These are phyloP conservation scores for Zygosaccharomyces siamensis DNA, from an alignment of 805 yeast species.

Conservation along the genomic window DNA sequence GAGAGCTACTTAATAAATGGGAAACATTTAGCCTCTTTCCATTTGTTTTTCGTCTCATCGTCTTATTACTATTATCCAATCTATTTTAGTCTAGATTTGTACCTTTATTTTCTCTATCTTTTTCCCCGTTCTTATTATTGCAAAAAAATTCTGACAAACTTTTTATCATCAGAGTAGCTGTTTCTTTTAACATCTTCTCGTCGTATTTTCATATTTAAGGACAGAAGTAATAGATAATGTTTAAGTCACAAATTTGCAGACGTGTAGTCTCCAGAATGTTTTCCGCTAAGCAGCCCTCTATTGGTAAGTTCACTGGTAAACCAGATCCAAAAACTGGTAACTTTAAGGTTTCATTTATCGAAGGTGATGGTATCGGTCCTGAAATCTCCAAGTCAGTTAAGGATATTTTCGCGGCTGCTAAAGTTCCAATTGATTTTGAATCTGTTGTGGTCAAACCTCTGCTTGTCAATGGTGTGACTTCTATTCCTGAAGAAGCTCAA, in stretches of 20 bases:
- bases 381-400: constrained; percentile 94
- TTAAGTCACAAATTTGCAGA: constrained; percentile 22
- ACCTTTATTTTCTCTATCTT: not conserved
- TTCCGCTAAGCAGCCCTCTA: constrained; percentile 31
- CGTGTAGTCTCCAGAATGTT: constrained; percentile 19
- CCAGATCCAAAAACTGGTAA: constrained; percentile 60
- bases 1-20: too few relatives aligned
- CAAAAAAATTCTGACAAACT: not conserved
- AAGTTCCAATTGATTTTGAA: constrained; percentile 97
- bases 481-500: constrained; percentile 88
- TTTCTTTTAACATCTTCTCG: not conserved
- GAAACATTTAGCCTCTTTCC: not conserved
- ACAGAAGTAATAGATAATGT: constrained; percentile 9
- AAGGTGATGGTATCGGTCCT: constrained; percentile 97
- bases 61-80: not conserved
- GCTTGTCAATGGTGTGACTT: constrained; percentile 85
- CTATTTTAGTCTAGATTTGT: not conserved
- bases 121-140: not conserved
- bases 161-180: not conserved
- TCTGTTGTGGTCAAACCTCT: constrained; percentile 93
- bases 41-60: not conserved
- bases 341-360: constrained; percentile 90
- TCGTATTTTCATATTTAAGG: not conserved
- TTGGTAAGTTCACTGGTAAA: constrained; percentile 34
- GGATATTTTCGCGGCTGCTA: constrained; percentile 87